Evolutionary conservation across 805 yeast species (phyloP).

Genomic region (Starmerella lactis-condensi): DNA sequence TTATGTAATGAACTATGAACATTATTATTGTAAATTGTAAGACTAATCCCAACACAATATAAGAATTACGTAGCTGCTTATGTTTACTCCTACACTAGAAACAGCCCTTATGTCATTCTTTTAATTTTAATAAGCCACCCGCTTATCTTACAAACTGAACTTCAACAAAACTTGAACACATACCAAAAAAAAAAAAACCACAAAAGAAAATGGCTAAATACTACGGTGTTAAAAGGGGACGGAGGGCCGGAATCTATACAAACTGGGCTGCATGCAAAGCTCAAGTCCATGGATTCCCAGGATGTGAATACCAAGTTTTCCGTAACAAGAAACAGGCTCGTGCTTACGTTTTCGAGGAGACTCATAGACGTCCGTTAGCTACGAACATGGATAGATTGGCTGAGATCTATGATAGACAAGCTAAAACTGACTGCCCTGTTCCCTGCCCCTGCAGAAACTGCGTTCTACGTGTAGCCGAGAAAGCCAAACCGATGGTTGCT

Average conservation of each 20-base stretch:
- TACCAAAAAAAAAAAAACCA: too few species aligned
- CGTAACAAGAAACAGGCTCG: not conserved
- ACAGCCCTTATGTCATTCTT: too few species aligned
- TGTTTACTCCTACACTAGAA: too few species aligned
- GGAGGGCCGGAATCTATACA: conserved; percentile 37
- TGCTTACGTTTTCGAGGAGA: not conserved
- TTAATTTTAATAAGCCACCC: too few species aligned
- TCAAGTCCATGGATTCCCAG: conserved; percentile 37
- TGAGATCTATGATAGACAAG: not conserved
- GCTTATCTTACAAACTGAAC: too few species aligned
- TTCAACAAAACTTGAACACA: too few species aligned
- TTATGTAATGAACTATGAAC: too few species aligned
- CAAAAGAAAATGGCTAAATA: conserved; percentile 16
- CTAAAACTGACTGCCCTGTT: not conserved
- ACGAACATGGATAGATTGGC: not conserved
- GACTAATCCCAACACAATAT: too few species aligned
- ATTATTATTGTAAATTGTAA: too few species aligned
- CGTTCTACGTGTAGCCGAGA: not conserved
- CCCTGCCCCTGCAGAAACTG: not conserved
- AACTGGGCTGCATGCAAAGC: conserved; percentile 34
- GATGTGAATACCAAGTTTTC: conserved; percentile 33
- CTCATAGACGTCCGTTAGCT: not conserved
- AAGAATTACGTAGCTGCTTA: too few species aligned
- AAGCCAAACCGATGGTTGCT: conserved; percentile 21
- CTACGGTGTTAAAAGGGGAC: conserved; percentile 42